Evolutionary conservation across 2,329 filamentous ascomycete species (phyloP), one percentile per base, ranked within the genome.

Genomic region (Colletotrichum neosansevieriae): DNA sequence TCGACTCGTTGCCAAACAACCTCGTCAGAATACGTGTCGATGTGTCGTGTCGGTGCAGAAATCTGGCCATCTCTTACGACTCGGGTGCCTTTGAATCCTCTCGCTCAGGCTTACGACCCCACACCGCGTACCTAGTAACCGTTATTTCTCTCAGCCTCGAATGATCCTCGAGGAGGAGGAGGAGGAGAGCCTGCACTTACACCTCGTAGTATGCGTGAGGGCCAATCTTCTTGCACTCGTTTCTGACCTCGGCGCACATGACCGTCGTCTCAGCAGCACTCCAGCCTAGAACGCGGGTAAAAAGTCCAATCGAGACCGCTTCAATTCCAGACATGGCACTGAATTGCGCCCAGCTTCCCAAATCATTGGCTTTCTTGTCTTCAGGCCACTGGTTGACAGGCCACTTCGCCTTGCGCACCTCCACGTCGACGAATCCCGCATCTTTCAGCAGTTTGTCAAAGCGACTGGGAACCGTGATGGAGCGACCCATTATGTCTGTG

Each of bases 401-500:
- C 36, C 73, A 67, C 59, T 73, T 74, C 42, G 72, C 73, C 9
- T 70, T 71, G 3, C 71, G 69, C 51, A 76, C 74, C 1, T 71
- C 71, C 0, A 79, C 63, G 47, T 78, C 77, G 3, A 73, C 71
- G 42, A 75, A 81, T 1, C 76, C 79, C 6, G 56, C 59, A 1
- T 60, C 54, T 7, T 59, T 15, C 3, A 67, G 29, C 51, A 58
- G 21, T 5, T 6, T 70, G 67, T 64, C 54, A 82, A 64, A 64
- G 9, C 80, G 65, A 0, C 79, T 79, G 12, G 73, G 78, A 51
- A 85, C 83, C 45, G 84, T 80, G 50, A 78, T 81, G 15, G 73
- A 74, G 0, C 78, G 73, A 1, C 75, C 74, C 6, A 81, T 77
- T 21, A 51, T 78, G 72, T 51, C 74, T 78, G 44, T 34, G 72